Conservation (phyloP, 345 rosid species). For the Dipteronia sinensis region DNA sequence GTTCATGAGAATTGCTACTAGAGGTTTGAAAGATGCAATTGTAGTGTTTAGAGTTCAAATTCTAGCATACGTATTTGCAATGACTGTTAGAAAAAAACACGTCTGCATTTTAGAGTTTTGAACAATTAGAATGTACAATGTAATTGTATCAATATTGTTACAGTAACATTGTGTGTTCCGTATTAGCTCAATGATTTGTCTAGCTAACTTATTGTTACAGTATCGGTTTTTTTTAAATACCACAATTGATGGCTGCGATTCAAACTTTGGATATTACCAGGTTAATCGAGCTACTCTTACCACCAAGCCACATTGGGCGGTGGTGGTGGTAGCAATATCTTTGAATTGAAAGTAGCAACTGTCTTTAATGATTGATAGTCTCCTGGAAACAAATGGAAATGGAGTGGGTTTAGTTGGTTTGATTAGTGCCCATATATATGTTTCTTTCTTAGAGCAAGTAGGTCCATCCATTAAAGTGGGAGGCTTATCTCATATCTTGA, state of each 20-base stretch:
- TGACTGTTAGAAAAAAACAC: no score
- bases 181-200: no score
- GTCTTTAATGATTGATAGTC: neutral
- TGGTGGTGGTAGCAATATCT: no score
- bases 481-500: neutral
- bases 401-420: neutral
- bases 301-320: no score
- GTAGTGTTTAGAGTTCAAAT: neutral
- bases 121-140: neutral
- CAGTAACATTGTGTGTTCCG: neutral
- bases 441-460: neutral
- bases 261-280: no score
- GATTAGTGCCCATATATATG: neutral
- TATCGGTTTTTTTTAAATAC: neutral
- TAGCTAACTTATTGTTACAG: no score
- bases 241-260: no score
- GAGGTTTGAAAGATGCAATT: neutral
- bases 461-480: neutral
- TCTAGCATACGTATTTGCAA: neutral
- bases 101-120: neutral
- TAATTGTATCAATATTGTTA: no score
- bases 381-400: neutral
- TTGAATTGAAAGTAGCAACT: slow-evolving; percentile 4
- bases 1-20: neutral
- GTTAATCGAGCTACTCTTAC: no score